phyloP scores from a whole-genome alignment of 768 basidiomycete genomes.

The Tulasnella calospora region DNA sequence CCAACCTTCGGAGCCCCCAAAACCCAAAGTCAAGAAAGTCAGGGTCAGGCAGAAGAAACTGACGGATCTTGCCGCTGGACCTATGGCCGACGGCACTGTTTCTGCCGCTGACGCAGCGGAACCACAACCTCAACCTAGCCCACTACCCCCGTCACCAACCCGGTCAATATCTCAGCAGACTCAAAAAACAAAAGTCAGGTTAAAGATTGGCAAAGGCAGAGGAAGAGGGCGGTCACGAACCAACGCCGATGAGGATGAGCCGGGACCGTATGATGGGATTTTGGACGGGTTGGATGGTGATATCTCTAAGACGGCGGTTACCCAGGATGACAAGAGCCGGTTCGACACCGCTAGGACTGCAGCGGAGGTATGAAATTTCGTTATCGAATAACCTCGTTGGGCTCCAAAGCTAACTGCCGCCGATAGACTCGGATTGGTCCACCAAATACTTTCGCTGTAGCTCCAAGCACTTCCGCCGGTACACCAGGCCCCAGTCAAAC shows the following conservation, averaged over 20 bases:
- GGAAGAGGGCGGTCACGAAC: conserved; percentile 41
- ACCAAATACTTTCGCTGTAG: conserved; percentile 8
- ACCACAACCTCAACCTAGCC: neutral
- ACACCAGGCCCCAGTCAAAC: conserved; percentile 36
- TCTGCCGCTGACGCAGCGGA: neutral
- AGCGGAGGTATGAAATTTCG: conserved; percentile 61
- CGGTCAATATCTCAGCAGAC: neutral
- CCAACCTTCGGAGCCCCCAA: conserved; percentile 23
- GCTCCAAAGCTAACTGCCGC: neutral
- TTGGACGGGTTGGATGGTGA: conserved; percentile 66
- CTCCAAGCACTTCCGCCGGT: neutral
- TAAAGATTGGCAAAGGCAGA: conserved; percentile 32
- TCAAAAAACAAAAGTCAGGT: neutral
- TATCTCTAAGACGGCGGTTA: conserved; percentile 61
- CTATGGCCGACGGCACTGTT: neutral
- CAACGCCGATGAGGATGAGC: conserved; percentile 36
- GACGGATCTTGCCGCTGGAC: neutral
- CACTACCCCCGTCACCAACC: neutral
- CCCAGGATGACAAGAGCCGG: conserved; percentile 53
- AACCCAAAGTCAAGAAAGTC: conserved; percentile 29
- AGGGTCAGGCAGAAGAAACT: conserved; percentile 6
- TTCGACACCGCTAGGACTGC: conserved; percentile 68
- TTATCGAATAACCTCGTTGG: conserved; percentile 14
- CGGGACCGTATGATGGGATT: conserved; percentile 79
- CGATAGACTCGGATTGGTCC: conserved; percentile 14